A percentile compares a stretch with the other conserved stretches of the same genome.
Evolutionary conservation across 192 early-diverging fungal genomes (phyloP).

Genomic region (Rhizoclosmatium sp.): DNA sequence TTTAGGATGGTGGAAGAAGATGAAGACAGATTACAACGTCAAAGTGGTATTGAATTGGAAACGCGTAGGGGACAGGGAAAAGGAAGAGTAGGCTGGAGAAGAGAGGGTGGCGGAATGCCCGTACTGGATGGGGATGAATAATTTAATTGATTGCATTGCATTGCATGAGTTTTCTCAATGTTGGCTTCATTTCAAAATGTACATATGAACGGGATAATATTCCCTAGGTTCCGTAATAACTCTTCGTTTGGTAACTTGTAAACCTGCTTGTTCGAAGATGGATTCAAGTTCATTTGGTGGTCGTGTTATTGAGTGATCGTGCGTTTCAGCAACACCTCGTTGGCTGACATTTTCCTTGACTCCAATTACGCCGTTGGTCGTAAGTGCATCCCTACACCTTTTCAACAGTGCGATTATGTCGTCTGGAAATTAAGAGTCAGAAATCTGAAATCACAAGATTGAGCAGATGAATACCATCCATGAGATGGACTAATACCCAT

Average conservation of each 20-base stretch:
- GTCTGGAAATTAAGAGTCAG: constrained; percentile 48
- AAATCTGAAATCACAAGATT: not conserved
- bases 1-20: too few relatives aligned
- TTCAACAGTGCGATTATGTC: constrained; percentile 85
- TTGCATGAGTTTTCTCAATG: too few relatives aligned
- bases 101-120: too few relatives aligned
- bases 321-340: constrained; percentile 59
- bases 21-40: too few relatives aligned
- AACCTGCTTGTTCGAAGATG: constrained; percentile 46
- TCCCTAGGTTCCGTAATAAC: constrained; percentile 43
- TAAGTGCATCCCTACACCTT: constrained; percentile 75
- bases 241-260: constrained; percentile 44
- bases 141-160: too few relatives aligned
- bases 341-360: constrained; percentile 90
- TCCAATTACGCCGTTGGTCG: constrained; percentile 75
- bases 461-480: constrained; percentile 65
- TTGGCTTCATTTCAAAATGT: constrained; percentile 1
- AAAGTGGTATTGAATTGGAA: too few relatives aligned
- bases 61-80: too few relatives aligned
- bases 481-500: constrained; percentile 95
- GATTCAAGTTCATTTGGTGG: constrained; percentile 40
- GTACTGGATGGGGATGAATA: too few relatives aligned
- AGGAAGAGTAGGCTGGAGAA: too few relatives aligned
- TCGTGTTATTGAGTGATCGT: constrained; percentile 63
- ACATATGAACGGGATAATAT: constrained; percentile 51